A percentile compares a stretch with the other conserved stretches of the same genome.
These are phyloP conservation scores for Leccinum rimulosum DNA, from an alignment of 768 basidiomycete genomes.

Conservation along the genomic window DNA sequence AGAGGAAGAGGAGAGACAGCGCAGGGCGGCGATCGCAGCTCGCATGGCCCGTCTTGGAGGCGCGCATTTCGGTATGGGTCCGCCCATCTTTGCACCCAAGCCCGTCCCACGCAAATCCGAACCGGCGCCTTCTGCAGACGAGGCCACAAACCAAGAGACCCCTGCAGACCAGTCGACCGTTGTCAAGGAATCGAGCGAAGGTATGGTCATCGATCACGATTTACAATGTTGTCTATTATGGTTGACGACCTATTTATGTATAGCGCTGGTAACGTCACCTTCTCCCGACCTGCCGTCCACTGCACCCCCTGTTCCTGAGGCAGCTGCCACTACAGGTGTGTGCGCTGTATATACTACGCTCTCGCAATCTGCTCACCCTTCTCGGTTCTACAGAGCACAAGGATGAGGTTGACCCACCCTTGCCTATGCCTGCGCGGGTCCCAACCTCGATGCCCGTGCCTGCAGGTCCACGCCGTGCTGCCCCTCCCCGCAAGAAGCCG, in stretches of 20 bases:
- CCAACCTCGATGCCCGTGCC: conserved; percentile 72
- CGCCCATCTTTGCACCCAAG: conserved; percentile 65
- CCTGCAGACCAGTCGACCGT: conserved; percentile 6
- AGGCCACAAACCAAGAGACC: conserved; percentile 23
- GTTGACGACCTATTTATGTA: conserved; percentile 5
- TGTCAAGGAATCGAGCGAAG: conserved; percentile 16
- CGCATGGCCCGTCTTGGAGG: conserved; percentile 93
- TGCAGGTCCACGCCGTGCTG: conserved; percentile 68
- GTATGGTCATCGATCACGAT: conserved; percentile 8
- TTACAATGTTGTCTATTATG: background rate
- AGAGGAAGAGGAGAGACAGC: conserved; percentile 68
- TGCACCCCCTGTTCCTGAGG: conserved; percentile 3
- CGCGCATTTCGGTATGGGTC: conserved; percentile 75
- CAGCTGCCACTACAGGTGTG: conserved; percentile 18
- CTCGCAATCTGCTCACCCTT: conserved; percentile 9
- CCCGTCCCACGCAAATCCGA: conserved; percentile 38
- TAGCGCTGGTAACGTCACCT: conserved; percentile 17
- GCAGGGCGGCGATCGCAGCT: conserved; percentile 84
- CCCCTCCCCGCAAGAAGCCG: conserved; percentile 67
- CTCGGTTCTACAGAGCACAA: conserved; percentile 16
- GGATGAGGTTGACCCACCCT: conserved; percentile 27
- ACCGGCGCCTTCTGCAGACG: conserved; percentile 15
- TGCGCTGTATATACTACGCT: background rate
- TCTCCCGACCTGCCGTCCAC: conserved; percentile 8
- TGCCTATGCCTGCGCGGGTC: conserved; percentile 35